Percentiles rank a stretch among this genome's conserved stretches.
Conservation (phyloP, 2,329 filamentous ascomycete species). For the Venturia pyrina region DNA sequence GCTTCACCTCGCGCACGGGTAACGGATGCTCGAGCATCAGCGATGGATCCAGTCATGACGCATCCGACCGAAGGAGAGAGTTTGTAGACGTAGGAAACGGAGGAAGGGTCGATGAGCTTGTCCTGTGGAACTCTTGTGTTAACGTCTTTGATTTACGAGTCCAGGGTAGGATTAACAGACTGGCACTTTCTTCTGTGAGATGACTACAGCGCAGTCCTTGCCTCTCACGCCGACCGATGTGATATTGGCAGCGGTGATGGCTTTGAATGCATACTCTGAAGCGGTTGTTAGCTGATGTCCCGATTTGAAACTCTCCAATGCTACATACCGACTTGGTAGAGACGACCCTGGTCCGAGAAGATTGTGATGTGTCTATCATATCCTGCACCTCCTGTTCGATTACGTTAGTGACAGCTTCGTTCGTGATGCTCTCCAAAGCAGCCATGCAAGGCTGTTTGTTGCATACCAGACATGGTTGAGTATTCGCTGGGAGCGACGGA, state of each 20-base stretch:
- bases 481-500: not conserved
- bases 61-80: slow-evolving; percentile 93
- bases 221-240: slow-evolving; percentile 93
- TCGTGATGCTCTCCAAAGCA: not conserved
- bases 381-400: slow-evolving; percentile 43
- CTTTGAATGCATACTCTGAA: slow-evolving; percentile 99
- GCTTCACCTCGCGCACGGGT: slow-evolving; percentile 91
- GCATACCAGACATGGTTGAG: slow-evolving; percentile 5
- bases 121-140: slow-evolving; percentile 48
- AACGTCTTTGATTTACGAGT: not conserved
- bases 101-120: slow-evolving; percentile 96
- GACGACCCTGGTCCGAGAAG: slow-evolving; percentile 95
- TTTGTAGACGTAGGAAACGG: slow-evolving; percentile 95
- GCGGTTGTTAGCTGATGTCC: not conserved
- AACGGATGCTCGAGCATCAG: slow-evolving; percentile 87
- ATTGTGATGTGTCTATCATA: slow-evolving; percentile 99
- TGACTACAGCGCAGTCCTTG: slow-evolving; percentile 92
- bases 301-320: not conserved
- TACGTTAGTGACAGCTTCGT: not conserved
- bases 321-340: slow-evolving; percentile 97
- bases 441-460: not conserved
- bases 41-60: slow-evolving; percentile 97
- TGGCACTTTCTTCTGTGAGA: slow-evolving; percentile 99
- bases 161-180: slow-evolving; percentile 45
- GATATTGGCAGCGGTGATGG: slow-evolving; percentile 98